phyloP scores from a whole-genome alignment of 2,329 filamentous ascomycete genomes.

The Ascomycota sp. region DNA sequence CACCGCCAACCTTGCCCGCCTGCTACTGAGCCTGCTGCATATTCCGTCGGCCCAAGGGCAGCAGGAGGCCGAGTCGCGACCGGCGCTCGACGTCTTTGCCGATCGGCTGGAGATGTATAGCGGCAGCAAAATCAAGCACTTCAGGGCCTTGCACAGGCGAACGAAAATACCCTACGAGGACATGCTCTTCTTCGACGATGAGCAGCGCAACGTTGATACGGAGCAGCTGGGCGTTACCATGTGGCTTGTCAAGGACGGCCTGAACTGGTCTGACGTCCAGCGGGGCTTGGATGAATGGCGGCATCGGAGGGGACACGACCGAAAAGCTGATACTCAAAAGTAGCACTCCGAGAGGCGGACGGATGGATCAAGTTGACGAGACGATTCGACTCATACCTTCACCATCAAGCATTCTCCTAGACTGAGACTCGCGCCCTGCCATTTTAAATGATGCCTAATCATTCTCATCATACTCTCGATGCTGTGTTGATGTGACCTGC shows the following conservation, averaged over 20 bases:
- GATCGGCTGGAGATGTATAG: constrained; percentile 46
- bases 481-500: no score
- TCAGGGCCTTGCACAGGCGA: constrained; percentile 46
- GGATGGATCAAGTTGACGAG: no score
- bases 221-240: constrained; percentile 61
- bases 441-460: no score
- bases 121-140: constrained; percentile 66
- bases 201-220: constrained; percentile 67
- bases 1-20: constrained; percentile 55
- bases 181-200: constrained; percentile 93
- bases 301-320: constrained; percentile 32
- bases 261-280: constrained; percentile 57
- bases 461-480: no score
- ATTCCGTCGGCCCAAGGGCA: constrained; percentile 15
- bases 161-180: constrained; percentile 54
- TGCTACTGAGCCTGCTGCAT: constrained; percentile 57
- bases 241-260: constrained; percentile 57
- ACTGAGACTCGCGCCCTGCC: no score
- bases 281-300: constrained; percentile 64
- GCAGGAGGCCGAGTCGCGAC: constrained; percentile 14
- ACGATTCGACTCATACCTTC: no score
- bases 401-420: no score
- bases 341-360: no score
- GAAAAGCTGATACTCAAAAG: no score
- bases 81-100: constrained; percentile 36